Conservation (phyloP, 352 stramenopile species). For the Globisporangium paroecandrum region DNA sequence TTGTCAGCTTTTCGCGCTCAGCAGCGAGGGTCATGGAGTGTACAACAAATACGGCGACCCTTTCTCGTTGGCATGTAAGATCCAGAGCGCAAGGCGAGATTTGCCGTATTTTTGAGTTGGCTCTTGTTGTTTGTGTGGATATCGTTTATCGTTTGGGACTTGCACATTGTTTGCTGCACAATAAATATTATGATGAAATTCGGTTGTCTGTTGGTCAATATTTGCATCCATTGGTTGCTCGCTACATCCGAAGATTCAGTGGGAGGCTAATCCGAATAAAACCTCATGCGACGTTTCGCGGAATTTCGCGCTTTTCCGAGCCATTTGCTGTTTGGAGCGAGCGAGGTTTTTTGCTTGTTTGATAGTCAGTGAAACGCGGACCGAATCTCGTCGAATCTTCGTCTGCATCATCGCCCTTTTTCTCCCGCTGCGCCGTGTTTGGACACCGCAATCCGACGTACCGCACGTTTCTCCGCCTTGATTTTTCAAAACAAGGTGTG, state of each 20-base stretch:
- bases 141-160: background rate
- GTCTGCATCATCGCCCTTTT: background rate
- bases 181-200: background rate
- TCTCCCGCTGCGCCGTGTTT: background rate
- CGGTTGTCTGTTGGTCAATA: background rate
- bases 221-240: background rate
- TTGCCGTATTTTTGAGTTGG: no score
- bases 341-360: background rate
- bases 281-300: background rate
- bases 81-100: no score
- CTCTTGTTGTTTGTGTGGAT: background rate
- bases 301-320: background rate
- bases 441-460: slow-evolving; percentile 7
- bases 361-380: background rate
- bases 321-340: background rate
- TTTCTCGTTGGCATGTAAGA: background rate
- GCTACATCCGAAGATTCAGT: background rate
- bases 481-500: background rate
- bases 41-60: background rate
- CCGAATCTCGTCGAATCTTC: slow-evolving; percentile 12
- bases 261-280: background rate
- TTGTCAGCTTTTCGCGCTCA: background rate
- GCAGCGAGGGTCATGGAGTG: background rate
- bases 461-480: background rate
- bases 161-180: background rate